These are phyloP conservation scores for Trifolium pratense DNA, from an alignment of 306 rosid genomes.

Conservation along the genomic window DNA sequence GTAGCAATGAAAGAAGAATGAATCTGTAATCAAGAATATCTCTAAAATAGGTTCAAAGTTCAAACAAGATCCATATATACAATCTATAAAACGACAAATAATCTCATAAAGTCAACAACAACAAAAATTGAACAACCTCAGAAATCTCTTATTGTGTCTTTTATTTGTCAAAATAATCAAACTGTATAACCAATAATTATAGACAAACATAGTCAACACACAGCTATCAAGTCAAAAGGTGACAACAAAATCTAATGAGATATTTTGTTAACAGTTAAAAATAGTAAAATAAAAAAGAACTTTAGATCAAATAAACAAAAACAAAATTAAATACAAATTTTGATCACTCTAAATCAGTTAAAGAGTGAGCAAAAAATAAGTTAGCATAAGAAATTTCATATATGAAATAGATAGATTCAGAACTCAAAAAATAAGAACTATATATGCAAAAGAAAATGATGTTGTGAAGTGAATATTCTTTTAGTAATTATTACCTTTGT, in stretches of 20 bases:
- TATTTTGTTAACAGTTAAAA: background rate
- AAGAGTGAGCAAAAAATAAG: background rate
- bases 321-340: background rate
- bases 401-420: background rate
- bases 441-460: background rate
- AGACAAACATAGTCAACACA: conserved; percentile 17
- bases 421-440: background rate
- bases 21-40: background rate
- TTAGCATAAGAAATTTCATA: background rate
- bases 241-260: conserved; percentile 2
- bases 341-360: background rate
- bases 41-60: background rate
- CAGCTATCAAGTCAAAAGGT: background rate
- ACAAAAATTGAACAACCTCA: background rate
- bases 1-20: background rate
- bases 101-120: conserved; percentile 6
- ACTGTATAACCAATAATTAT: background rate
- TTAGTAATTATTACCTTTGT: conserved; percentile 41
- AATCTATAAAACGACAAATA: conserved; percentile 1
- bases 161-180: conserved; percentile 5
- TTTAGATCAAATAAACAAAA: background rate
- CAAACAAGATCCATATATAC: conserved; percentile 15
- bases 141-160: background rate
- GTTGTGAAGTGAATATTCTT: background rate
- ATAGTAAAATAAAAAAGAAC: background rate